phyloP scores from a whole-genome alignment of 208 protist genomes.

The Porcisia hertigi region DNA sequence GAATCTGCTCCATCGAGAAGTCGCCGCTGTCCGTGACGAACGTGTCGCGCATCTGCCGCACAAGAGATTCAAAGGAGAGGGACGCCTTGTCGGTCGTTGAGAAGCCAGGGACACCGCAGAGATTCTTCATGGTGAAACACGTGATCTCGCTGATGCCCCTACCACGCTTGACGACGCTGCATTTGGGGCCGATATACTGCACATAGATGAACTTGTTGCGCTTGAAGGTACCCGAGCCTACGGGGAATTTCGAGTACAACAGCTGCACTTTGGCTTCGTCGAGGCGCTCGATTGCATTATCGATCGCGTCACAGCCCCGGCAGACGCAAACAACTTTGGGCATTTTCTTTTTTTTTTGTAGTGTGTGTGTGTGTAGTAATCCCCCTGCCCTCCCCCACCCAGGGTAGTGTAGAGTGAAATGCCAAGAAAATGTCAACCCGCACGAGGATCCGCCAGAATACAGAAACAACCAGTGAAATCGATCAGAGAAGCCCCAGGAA shows the following conservation, averaged over 20 bases:
- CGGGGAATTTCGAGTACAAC: conserved; percentile 77
- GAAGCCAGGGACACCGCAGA: conserved; percentile 65
- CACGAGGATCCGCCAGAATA: not conserved
- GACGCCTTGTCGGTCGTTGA: conserved; percentile 63
- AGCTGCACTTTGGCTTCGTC: conserved; percentile 81
- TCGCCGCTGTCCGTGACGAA: conserved; percentile 78
- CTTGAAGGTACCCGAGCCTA: conserved; percentile 86
- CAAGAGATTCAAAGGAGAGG: conserved; percentile 61
- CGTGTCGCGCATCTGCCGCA: conserved; percentile 65
- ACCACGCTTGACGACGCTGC: conserved; percentile 76
- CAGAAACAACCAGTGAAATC: not conserved
- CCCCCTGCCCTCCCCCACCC: not conserved
- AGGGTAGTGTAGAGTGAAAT: too few species aligned
- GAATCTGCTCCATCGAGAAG: conserved; percentile 79
- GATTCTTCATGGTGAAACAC: conserved; percentile 45
- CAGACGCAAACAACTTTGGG: conserved; percentile 56
- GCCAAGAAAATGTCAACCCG: too few species aligned
- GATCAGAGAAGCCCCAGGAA: not conserved
- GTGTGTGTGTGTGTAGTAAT: not conserved
- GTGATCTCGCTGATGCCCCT: conserved; percentile 69
- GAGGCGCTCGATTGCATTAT: conserved; percentile 60
- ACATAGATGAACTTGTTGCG: conserved; percentile 87
- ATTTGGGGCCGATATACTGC: conserved; percentile 72
- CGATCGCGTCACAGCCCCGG: conserved; percentile 65
- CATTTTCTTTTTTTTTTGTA: conserved; percentile 12